Base-by-base conservation (phyloP, 306 rosid species). In the Cucumis hystrix region DNA sequence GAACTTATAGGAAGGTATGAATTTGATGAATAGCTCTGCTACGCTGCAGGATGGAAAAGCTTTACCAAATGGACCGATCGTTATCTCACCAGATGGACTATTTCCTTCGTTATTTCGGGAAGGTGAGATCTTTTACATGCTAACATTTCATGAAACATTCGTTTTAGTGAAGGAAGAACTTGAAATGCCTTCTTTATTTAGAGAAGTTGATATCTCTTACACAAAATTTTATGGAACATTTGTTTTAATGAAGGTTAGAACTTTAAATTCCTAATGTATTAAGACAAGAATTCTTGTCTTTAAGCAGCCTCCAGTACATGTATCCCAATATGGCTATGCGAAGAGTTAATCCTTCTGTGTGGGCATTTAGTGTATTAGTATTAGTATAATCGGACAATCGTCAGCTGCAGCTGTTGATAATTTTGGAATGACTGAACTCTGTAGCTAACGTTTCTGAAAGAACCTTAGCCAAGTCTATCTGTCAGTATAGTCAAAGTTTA, bases 31-130 rank as follows among this genome's bases (percentile, higher is more conserved):
- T 35, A 21, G 60, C 30, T 77, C 83, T 47, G 67, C 54, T 70
- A 17, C 64, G 23, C 61, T 82, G 80, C 86, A 95, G 98, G 97
- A 95, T 82, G 98, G 98, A n/a, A 92, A 90, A 78, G 83, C 96
- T 77, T 83, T 95, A 79, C 97, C 98, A 33, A 88, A 84, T 82
- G 98, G 97, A 78, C 98, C 98, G 18, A 80, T 95, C 59, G 98
- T 95, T 76, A 95, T 95, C 78, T 95, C 98, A n/a, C 99, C 99
- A 1, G 99, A 95, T 75, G 98, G 98, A 70, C 83, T 95, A 76
- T 90, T 95, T 82, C 98, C 98, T 74, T 92, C 97, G 11, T 89
- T 95, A 74, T 88, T 20, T 83, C 96, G 97, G 43, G 98, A 95
- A 92, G 98, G 97, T 89, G 88, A 84, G 82, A 12, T 75, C 74